These are phyloP conservation scores for Pythium dissotocum DNA, from an alignment of 352 stramenopile genomes.

Conservation along the genomic window DNA sequence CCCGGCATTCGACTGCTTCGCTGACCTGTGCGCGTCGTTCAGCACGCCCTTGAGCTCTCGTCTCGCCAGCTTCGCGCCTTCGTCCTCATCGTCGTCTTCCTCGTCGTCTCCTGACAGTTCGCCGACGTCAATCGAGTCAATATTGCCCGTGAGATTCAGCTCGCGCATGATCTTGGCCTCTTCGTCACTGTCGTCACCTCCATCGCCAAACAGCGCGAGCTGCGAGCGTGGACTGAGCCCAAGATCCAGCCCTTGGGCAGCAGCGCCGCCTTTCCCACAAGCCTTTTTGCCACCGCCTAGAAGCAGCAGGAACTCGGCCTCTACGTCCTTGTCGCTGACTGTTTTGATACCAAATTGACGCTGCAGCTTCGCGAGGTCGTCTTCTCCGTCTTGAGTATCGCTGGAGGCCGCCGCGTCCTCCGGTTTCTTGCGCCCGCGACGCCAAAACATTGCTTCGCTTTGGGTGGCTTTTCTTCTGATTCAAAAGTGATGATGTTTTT, in stretches of 20 bases:
- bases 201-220: conserved; percentile 41
- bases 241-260: not conserved
- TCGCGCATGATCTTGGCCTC: conserved; percentile 60
- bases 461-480: too few relatives aligned
- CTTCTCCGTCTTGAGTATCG: conserved; percentile 15
- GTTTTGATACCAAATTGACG: conserved; percentile 77
- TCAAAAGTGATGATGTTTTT: too few relatives aligned
- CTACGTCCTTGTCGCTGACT: conserved; percentile 67
- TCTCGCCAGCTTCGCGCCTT: not conserved
- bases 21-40: conserved; percentile 35
- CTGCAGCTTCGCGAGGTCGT: conserved; percentile 66
- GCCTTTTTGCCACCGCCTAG: conserved; percentile 30
- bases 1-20: conserved; percentile 11
- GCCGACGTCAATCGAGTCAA: conserved; percentile 31
- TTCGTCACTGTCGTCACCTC: conserved; percentile 40
- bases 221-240: conserved; percentile 52
- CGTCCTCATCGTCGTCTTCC: conserved; percentile 19
- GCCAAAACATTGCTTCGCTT: conserved; percentile 56
- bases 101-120: conserved; percentile 34
- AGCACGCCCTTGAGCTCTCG: too few relatives aligned
- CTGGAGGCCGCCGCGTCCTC: conserved; percentile 15
- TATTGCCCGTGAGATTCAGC: conserved; percentile 37
- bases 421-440: conserved; percentile 37
- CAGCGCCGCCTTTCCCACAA: not conserved
- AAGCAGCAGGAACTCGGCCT: conserved; percentile 62